Conservation (phyloP, 2,329 filamentous ascomycete genomes). For the Colletotrichum sp. region DNA sequence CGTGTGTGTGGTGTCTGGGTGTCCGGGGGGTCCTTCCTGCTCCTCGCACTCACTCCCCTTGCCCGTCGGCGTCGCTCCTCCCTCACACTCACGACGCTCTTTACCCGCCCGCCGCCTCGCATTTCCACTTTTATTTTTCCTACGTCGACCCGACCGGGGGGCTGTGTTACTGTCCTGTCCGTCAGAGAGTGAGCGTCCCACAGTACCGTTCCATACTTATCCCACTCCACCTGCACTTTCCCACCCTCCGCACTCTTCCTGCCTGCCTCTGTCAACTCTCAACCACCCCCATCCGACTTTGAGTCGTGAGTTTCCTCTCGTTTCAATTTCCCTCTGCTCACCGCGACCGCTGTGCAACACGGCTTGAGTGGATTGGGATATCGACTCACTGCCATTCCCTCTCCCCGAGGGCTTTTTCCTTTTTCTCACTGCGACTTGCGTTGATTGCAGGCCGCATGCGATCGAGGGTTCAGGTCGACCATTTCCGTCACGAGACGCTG, state of each 20-base stretch:
- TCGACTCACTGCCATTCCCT: background rate
- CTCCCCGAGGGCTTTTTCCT: no score
- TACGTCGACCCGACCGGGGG: background rate
- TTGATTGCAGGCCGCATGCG: slow-evolving; percentile 16
- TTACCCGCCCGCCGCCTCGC: slow-evolving; percentile 10
- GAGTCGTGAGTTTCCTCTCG: slow-evolving; percentile 11
- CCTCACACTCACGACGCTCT: background rate
- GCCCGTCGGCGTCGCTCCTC: background rate
- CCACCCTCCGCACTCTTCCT: slow-evolving; percentile 5
- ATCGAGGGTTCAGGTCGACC: slow-evolving; percentile 6
- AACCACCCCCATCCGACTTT: slow-evolving; percentile 14
- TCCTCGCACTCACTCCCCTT: background rate
- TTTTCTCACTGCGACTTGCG: background rate
- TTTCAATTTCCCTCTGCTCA: slow-evolving; percentile 11
- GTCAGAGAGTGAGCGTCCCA: slow-evolving; percentile 9
- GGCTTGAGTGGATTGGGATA: slow-evolving; percentile 4
- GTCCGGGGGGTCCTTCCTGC: background rate
- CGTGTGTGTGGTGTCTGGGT: background rate
- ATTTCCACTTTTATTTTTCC: slow-evolving; percentile 12
- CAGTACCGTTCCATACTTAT: slow-evolving; percentile 18
- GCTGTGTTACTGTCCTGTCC: slow-evolving; percentile 15
- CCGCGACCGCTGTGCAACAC: background rate
- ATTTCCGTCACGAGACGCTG: slow-evolving; percentile 14
- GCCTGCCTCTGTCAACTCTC: slow-evolving; percentile 7
- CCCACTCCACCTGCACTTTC: slow-evolving; percentile 23